A percentile compares a stretch with the other conserved stretches of the same genome.
phyloP scores from a whole-genome alignment of 2,329 filamentous ascomycete species.

The Gnomoniopsis smithogilvyi region DNA sequence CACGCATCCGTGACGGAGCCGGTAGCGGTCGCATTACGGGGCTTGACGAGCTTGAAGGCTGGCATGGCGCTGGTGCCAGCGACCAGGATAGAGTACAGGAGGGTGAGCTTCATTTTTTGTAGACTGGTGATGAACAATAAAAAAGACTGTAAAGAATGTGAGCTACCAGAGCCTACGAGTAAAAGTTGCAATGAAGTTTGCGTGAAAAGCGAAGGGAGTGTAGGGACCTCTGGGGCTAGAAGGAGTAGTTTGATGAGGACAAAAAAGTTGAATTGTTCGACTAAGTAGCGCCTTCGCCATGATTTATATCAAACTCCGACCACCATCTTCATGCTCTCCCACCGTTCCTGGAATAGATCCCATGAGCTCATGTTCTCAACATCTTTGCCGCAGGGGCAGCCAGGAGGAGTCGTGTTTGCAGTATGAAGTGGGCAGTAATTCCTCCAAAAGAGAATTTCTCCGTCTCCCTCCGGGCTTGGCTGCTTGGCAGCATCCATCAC shows the following conservation, averaged over 20 bases:
- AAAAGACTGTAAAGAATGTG: not conserved
- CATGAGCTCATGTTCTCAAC: not conserved
- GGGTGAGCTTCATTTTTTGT: constrained; percentile 15
- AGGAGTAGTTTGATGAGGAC: not conserved
- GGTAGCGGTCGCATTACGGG: not conserved
- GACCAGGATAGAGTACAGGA: constrained; percentile 3
- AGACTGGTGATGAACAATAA: not conserved
- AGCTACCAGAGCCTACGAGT: constrained; percentile 16
- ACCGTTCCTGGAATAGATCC: not conserved
- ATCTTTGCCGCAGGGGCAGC: not conserved
- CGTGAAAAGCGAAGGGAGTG: constrained; percentile 6
- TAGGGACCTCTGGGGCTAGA: constrained; percentile 8
- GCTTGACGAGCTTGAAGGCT: not conserved
- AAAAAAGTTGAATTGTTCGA: not conserved
- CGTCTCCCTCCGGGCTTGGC: not conserved
- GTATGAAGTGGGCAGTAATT: not conserved
- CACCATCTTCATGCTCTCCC: not conserved
- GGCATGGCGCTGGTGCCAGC: constrained; percentile 6
- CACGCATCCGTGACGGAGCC: constrained; percentile 18
- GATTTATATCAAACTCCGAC: not conserved
- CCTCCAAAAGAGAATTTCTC: not conserved
- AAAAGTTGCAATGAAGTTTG: not conserved
- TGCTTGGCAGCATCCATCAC: not conserved
- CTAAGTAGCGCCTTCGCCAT: not conserved
- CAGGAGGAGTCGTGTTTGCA: not conserved